A percentile compares a stretch with the other conserved stretches of the same genome.
Conservation (phyloP, 2,329 filamentous ascomycete genomes). For the Aspergillus pseudonomiae region DNA sequence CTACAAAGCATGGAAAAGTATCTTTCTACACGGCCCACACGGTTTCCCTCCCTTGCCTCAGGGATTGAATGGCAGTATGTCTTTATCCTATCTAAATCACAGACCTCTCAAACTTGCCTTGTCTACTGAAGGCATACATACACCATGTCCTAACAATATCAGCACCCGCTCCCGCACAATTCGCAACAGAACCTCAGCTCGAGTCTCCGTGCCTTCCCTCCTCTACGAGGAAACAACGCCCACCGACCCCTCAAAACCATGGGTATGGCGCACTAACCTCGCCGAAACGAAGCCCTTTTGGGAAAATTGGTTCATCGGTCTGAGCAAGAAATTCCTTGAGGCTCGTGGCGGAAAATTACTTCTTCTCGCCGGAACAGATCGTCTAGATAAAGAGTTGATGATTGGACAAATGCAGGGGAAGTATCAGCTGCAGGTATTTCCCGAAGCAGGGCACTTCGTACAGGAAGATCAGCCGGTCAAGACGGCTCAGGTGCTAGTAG, state of each 20-base stretch:
- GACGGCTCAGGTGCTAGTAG: conserved; percentile 79
- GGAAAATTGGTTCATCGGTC: conserved; percentile 88
- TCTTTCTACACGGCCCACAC: conserved; percentile 75
- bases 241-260: conserved; percentile 53
- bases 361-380: conserved; percentile 84
- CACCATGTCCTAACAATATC: conserved; percentile 7
- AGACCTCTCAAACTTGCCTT: not conserved
- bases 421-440: conserved; percentile 92
- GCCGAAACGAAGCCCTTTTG: conserved; percentile 84
- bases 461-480: conserved; percentile 94
- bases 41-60: conserved; percentile 75
- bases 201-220: conserved; percentile 82
- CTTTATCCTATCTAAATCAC: not conserved
- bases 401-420: conserved; percentile 99
- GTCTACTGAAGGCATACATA: not conserved
- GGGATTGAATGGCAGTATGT: conserved; percentile 87
- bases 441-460: conserved; percentile 93
- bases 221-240: conserved; percentile 54
- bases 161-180: conserved; percentile 80
- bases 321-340: conserved; percentile 84
- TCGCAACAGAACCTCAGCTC: conserved; percentile 78
- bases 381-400: conserved; percentile 86
- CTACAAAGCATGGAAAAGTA: conserved; percentile 93
- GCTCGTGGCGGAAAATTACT: conserved; percentile 82
- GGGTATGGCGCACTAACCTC: conserved; percentile 86